Evolutionary conservation across 2,329 filamentous ascomycete genomes (phyloP), one percentile per base, ranked within the genome.

Genomic region (Leptodontidium sp.): DNA sequence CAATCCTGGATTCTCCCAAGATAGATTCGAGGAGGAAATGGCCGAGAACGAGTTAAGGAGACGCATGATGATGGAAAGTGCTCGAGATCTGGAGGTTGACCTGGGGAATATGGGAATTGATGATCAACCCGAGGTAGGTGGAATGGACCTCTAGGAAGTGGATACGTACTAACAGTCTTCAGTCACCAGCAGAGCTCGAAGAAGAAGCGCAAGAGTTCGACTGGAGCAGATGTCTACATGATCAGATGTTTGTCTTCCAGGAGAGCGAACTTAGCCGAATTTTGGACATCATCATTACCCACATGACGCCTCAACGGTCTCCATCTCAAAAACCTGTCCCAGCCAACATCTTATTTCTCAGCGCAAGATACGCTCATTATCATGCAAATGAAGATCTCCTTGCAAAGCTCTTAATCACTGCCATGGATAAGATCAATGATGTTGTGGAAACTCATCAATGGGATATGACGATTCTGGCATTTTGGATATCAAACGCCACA

Each of bases 221-320:
- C 70, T 99, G 96, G 96, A 92, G 92, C 72, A 87, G 92, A 75
- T 99, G 96, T 80, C 84, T 97, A 61, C 93, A 98, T 78, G 96
- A 99, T 79, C 96, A 99, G 79, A 99, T 99, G 96, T 99, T 99
- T 79, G 96, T 99, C 47, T 99, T 99, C 79, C 96, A 99, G 79
- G 95, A 98, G 74, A 91, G 89, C 78, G 95, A 99, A 78, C 86
- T 99, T 63, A 92, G 95, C 68, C 90, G 91, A 68, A 98, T 99
- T 76, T 86, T 99, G 73, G 92, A 97, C 78, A 96, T 98, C 66
- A 90, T 98, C 78, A 97, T 99, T 78, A 98, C 95, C 70, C 95
- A 96, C 77, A 98, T 99, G 96, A 97, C 93, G 0, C 96, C 96
- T 1, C 94, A 98, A 81, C 87, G 96, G 75, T 97, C 95, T 38